Conservation (phyloP, 1,139 yeast genomes). For the Nakaseomyces glabratus region DNA sequence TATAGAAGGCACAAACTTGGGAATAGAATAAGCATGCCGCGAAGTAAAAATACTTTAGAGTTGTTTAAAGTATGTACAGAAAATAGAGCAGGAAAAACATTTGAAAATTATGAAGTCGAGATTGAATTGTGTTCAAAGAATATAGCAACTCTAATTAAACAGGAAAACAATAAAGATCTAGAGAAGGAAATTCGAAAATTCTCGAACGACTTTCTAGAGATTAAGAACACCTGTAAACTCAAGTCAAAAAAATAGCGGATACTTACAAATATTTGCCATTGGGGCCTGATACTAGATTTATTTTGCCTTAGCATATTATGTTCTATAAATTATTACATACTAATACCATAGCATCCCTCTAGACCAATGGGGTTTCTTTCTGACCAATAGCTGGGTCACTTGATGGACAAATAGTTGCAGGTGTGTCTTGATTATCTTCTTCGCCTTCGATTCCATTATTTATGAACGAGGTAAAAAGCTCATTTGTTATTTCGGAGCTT, state of each 20-base stretch:
- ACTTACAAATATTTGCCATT: too few species aligned
- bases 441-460: background rate
- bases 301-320: background rate
- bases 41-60: slow-evolving; percentile 1
- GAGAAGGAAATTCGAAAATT: slow-evolving; percentile 1
- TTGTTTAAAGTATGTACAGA: background rate
- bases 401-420: slow-evolving; percentile 4
- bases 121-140: background rate
- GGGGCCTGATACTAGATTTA: background rate
- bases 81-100: background rate
- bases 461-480: slow-evolving; percentile 5
- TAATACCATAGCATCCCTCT: background rate
- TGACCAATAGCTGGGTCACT: slow-evolving; percentile 4
- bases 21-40: background rate
- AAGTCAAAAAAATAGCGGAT: too few species aligned
- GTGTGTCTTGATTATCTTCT: slow-evolving; percentile 1
- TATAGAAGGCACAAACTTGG: slow-evolving; percentile 2
- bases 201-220: background rate
- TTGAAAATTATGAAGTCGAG: background rate
- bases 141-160: background rate
- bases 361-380: background rate
- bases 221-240: too few species aligned
- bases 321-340: background rate
- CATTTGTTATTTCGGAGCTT: slow-evolving; percentile 6
- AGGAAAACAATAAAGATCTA: background rate